phyloP scores from a whole-genome alignment of 805 yeast species.

The Blastobotrys peoriensis region DNA sequence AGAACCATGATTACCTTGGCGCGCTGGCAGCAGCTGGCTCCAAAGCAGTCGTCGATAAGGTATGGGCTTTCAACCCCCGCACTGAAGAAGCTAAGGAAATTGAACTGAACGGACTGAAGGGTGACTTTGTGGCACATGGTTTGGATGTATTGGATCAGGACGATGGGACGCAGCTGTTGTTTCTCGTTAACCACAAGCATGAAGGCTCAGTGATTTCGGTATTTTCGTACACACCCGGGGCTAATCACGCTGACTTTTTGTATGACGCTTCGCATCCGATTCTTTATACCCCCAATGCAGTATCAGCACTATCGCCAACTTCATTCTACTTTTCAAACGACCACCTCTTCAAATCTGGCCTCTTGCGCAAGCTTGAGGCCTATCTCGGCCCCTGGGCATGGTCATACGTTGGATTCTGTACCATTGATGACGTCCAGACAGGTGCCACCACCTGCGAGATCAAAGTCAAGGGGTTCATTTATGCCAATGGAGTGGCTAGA shows the following conservation, averaged over 20 bases:
- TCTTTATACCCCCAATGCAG: slow-evolving; percentile 1
- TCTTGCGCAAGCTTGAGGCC: background rate
- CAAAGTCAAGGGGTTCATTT: background rate
- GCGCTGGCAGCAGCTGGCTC: background rate
- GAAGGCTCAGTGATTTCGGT: slow-evolving; percentile 1
- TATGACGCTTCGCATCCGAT: background rate
- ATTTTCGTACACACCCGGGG: background rate
- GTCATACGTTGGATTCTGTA: background rate
- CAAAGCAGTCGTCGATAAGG: background rate
- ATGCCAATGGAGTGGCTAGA: slow-evolving; percentile 1
- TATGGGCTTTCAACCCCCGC: background rate
- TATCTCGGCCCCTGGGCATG: background rate
- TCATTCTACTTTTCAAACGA: slow-evolving; percentile 2
- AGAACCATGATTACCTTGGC: background rate
- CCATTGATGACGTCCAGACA: background rate
- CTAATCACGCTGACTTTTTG: background rate
- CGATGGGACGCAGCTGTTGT: background rate
- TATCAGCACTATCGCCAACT: background rate
- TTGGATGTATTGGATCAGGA: background rate
- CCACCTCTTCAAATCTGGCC: background rate
- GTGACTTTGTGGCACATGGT: slow-evolving; percentile 1
- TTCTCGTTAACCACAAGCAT: background rate
- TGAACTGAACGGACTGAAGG: background rate
- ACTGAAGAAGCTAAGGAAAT: background rate
- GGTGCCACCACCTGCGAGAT: background rate